These are phyloP conservation scores for Cutaneotrichosporon sp. DNA, from an alignment of 1,284 basidiomycete species.

Conservation along the genomic window DNA sequence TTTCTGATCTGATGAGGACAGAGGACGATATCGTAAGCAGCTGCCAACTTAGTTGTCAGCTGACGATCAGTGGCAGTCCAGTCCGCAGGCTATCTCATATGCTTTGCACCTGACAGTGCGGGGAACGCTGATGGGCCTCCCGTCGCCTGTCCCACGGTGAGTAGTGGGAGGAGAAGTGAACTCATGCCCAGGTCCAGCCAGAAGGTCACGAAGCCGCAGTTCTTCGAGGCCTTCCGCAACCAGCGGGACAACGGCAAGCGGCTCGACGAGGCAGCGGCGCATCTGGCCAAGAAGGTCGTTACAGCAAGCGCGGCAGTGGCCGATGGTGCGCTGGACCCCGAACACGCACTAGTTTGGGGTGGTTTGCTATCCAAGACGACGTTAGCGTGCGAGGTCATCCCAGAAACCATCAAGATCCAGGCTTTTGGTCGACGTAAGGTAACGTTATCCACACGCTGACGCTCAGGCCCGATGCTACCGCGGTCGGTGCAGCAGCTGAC, in stretches of 20 bases:
- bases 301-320: conserved; percentile 7
- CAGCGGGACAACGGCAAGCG: conserved; percentile 43
- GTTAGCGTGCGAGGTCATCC: conserved; percentile 46
- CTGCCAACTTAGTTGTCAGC: not conserved
- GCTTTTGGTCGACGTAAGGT: conserved; percentile 21
- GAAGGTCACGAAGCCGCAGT: conserved; percentile 63
- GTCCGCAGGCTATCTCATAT: conserved; percentile 70
- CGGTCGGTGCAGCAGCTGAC: conserved; percentile 32
- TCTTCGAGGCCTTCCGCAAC: conserved; percentile 54
- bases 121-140: conserved; percentile 77
- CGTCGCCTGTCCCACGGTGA: conserved; percentile 74
- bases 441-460: conserved; percentile 8
- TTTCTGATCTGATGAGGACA: conserved; percentile 71
- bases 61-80: conserved; percentile 62
- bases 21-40: conserved; percentile 66
- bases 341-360: conserved; percentile 32
- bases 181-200: conserved; percentile 58
- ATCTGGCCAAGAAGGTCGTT: conserved; percentile 38
- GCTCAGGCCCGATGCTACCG: conserved; percentile 38
- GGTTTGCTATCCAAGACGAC: conserved; percentile 37
- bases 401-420: conserved; percentile 51
- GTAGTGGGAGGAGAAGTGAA: too few relatives aligned
- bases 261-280: conserved; percentile 44
- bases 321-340: conserved; percentile 23
- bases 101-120: conserved; percentile 77